Percentiles rank a stretch among this genome's conserved stretches.
Conservation (phyloP, 768 basidiomycete species). For the Phanerochaete sordida region DNA sequence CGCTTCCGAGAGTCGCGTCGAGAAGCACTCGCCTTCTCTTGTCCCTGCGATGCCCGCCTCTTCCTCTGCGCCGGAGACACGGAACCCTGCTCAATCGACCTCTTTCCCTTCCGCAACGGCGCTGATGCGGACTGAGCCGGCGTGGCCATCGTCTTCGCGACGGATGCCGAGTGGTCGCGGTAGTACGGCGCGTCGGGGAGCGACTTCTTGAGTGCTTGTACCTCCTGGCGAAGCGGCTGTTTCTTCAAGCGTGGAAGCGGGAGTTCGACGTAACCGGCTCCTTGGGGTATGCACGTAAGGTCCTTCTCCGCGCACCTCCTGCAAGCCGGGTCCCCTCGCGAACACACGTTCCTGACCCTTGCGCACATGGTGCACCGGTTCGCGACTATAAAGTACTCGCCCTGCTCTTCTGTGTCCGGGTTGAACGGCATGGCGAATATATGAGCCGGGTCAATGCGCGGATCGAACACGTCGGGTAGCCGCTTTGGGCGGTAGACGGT, state of each 20-base stretch:
- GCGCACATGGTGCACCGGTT: conserved; percentile 3
- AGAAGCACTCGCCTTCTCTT: not conserved
- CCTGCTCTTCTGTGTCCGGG: not conserved
- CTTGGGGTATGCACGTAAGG: not conserved
- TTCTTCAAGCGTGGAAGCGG: not conserved
- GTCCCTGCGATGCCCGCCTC: not conserved
- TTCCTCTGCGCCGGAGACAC: not conserved
- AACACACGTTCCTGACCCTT: not conserved
- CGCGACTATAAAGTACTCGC: conserved; percentile 1
- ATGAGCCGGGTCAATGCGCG: conserved; percentile 5
- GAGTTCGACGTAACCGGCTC: conserved; percentile 2
- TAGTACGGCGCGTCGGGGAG: conserved; percentile 2
- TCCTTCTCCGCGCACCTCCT: conserved; percentile 3
- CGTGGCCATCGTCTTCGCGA: not conserved
- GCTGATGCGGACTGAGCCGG: not conserved
- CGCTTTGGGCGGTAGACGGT: conserved; percentile 6
- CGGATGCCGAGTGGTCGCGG: not conserved
- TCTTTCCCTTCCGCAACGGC: not conserved
- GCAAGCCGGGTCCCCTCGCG: conserved; percentile 6
- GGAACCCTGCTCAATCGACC: not conserved
- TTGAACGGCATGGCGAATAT: conserved; percentile 6
- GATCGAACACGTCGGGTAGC: conserved; percentile 4
- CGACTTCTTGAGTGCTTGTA: not conserved
- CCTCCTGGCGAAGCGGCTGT: not conserved
- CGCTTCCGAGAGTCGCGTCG: not conserved